phyloP scores from a whole-genome alignment of 2,329 filamentous ascomycete genomes.

The Paramyrothecium roridum region DNA sequence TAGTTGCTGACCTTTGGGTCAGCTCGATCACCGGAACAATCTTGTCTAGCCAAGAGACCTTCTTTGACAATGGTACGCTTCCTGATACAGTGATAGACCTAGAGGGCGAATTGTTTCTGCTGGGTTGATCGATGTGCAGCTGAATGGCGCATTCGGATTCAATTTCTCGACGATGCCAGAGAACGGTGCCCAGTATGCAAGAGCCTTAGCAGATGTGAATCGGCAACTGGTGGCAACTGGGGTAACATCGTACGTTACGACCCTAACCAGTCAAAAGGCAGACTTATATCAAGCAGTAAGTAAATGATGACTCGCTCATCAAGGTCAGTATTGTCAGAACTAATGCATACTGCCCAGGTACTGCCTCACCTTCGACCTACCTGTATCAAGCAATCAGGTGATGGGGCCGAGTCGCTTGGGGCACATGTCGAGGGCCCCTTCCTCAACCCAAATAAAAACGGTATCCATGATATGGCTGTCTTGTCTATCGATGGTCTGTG shows the following conservation, averaged over 20 bases:
- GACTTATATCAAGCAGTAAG: conserved; percentile 75
- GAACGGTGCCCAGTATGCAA: conserved; percentile 65
- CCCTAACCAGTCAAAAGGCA: conserved; percentile 73
- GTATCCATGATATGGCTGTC: conserved; percentile 75
- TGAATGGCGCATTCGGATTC: conserved; percentile 91
- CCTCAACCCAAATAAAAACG: conserved; percentile 77
- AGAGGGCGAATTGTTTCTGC: conserved; percentile 78
- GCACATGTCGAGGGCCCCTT: conserved; percentile 93
- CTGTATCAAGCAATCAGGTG: conserved; percentile 49
- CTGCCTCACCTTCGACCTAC: conserved; percentile 76
- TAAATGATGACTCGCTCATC: conserved; percentile 2
- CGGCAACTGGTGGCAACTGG: conserved; percentile 70
- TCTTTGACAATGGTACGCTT: conserved; percentile 64
- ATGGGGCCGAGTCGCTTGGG: conserved; percentile 83
- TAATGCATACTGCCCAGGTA: conserved; percentile 37
- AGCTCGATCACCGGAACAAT: conserved; percentile 80
- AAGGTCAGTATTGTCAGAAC: not conserved
- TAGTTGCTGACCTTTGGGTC: conserved; percentile 84
- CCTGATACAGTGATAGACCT: conserved; percentile 78
- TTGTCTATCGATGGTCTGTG: conserved; percentile 43
- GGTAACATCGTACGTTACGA: conserved; percentile 85
- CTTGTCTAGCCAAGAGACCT: conserved; percentile 63
- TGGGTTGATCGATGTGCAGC: conserved; percentile 85
- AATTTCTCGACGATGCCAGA: conserved; percentile 79
- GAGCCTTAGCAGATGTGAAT: conserved; percentile 71